phyloP scores from a whole-genome alignment of 2,329 filamentous ascomycete species.

The Penicillium sp. region DNA sequence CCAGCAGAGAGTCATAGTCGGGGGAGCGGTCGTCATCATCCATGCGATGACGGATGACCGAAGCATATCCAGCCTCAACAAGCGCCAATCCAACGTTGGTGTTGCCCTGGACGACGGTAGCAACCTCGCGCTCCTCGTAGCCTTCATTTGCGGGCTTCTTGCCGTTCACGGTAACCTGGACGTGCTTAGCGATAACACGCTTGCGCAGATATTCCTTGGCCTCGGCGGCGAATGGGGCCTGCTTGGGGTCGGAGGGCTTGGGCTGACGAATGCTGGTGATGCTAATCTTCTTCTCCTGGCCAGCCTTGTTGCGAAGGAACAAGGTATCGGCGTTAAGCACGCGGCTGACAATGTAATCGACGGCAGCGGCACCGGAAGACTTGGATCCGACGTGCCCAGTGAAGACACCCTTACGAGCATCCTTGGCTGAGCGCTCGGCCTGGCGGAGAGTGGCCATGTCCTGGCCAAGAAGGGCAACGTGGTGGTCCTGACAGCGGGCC shows the following conservation, averaged over 20 bases:
- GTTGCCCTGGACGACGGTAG: constrained; percentile 79
- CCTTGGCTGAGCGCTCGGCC: constrained; percentile 84
- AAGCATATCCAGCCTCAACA: constrained; percentile 91
- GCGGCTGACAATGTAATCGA: constrained; percentile 82
- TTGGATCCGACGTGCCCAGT: constrained; percentile 75
- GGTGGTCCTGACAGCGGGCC: constrained; percentile 91
- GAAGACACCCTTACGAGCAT: constrained; percentile 76
- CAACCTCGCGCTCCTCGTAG: constrained; percentile 93
- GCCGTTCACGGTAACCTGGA: constrained; percentile 85
- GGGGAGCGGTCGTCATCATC: constrained; percentile 93
- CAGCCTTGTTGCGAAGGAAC: constrained; percentile 81
- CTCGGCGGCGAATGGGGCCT: constrained; percentile 86
- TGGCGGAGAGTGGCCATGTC: constrained; percentile 85
- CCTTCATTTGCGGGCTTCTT: constrained; percentile 87
- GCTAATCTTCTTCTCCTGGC: constrained; percentile 85
- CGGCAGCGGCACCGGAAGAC: constrained; percentile 58
- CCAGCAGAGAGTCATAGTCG: constrained; percentile 74
- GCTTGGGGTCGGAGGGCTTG: constrained; percentile 83
- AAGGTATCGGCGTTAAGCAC: constrained; percentile 89
- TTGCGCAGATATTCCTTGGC: constrained; percentile 96
- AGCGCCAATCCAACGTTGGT: constrained; percentile 84
- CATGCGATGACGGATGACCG: constrained; percentile 91
- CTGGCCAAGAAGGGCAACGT: constrained; percentile 85
- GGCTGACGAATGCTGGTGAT: constrained; percentile 92
- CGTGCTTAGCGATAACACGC: constrained; percentile 93